Evolutionary conservation across 2,329 filamentous ascomycete genomes (phyloP).

Genomic region (Nothophaeocryptopus gaeumannii): DNA sequence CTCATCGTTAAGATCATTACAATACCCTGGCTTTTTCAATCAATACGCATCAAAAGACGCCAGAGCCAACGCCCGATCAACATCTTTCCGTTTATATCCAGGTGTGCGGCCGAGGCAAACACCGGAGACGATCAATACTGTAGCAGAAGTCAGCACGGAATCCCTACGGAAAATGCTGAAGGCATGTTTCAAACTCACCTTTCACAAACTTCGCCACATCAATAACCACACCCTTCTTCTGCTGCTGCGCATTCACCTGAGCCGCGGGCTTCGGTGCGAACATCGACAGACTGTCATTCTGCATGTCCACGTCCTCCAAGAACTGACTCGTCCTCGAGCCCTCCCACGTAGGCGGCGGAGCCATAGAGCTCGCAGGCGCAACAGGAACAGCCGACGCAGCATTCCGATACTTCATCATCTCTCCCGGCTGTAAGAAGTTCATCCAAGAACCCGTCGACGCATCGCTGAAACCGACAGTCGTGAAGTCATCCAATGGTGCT

Average conservation of each 20-base stretch:
- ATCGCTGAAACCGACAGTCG: constrained; percentile 24
- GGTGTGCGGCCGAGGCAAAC: constrained; percentile 46
- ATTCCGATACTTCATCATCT: constrained; percentile 11
- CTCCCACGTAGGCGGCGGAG: background rate
- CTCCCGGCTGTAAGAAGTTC: constrained; percentile 27
- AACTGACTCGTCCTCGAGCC: background rate
- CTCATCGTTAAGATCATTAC: no score
- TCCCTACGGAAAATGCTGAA: background rate
- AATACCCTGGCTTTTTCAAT: background rate
- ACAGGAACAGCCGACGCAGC: background rate
- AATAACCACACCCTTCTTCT: constrained; percentile 40
- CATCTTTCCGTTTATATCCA: constrained; percentile 43
- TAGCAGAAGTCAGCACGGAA: constrained; percentile 7
- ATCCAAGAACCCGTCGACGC: constrained; percentile 28
- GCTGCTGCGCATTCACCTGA: constrained; percentile 2
- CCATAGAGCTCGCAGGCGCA: background rate
- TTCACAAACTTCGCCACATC: constrained; percentile 45
- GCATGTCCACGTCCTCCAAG: background rate
- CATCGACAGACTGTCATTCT: background rate
- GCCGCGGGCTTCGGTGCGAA: background rate
- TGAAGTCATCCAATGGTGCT: constrained; percentile 8
- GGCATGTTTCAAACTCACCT: constrained; percentile 35
- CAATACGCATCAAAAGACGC: constrained; percentile 26
- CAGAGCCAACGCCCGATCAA: constrained; percentile 41
- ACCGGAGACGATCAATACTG: constrained; percentile 35